Base-by-base conservation (phyloP, 441 rosid species). In the Adansonia gregorii region DNA sequence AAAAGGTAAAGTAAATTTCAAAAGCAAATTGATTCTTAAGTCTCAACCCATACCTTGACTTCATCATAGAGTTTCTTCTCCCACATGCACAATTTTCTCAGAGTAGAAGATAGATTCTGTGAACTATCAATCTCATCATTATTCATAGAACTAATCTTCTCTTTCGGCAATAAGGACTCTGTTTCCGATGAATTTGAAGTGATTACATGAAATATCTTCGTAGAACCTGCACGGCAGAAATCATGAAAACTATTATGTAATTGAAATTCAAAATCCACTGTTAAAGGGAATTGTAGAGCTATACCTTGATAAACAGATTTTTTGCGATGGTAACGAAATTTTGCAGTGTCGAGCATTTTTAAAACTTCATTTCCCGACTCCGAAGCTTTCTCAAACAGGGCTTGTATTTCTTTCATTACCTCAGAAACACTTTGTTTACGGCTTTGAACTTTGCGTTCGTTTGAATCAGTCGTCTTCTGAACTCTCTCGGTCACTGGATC, bases 21-120 rank as follows among this genome's bases (percentile, higher is more conserved):
- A 68, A 68, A 68, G 58, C 58, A 48, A 11, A 4, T 35, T 0
- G 9, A 43, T 66, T 41, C 67, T 68, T 71, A 64, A 46, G 46
- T 43, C 46, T 1, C 8, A 7, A 63, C 67, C 75, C 49, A 46
- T 76, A 91, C 94, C 88, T 87, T 89, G 48, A 91, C 94, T 84
- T 91, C 91, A 75, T 80, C 84, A 76, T 87, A 85, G 52, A 91
- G 88, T 82, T 91, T 91, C 81, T 85, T 86, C 86, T 91, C 93
- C 93, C 94, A 91, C 88, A 88, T 83, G 41, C 80, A 85, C 35
- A 91, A 85, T 79, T 91, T 89, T 80, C 82, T 88, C 45, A 91
- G 49, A 74, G 87, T 86, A 17, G 87, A 83, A 59, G 88, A 83
- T 63, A 91, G 80, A 82, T 88, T 88, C 75, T 56, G 82, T 55